These are phyloP conservation scores for Mucor ambiguus DNA, from an alignment of 371 early-diverging fungal genomes.

Conservation along the genomic window DNA sequence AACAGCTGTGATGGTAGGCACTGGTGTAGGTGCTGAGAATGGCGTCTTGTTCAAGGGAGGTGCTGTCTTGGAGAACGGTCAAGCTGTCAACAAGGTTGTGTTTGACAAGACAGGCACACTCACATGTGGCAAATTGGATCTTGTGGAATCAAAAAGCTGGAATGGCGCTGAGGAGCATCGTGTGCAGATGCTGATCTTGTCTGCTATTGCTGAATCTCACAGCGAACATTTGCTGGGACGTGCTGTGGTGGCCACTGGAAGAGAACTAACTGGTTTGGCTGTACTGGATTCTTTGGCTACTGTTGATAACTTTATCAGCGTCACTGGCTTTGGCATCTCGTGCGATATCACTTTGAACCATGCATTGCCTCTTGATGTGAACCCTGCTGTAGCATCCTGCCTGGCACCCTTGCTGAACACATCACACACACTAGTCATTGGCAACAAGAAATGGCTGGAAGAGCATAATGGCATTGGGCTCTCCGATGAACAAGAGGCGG, in stretches of 20 bases:
- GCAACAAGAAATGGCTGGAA: conserved; percentile 71
- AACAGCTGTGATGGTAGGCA: conserved; percentile 98
- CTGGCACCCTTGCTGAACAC: background rate
- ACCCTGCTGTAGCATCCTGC: background rate
- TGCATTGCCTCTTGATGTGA: background rate
- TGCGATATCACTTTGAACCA: conserved; percentile 49
- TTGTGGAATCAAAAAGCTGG: conserved; percentile 53
- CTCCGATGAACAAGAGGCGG: conserved; percentile 29
- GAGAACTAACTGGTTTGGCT: conserved; percentile 39
- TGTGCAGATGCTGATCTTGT: conserved; percentile 28
- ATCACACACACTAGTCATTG: conserved; percentile 50
- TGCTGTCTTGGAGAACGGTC: conserved; percentile 80
- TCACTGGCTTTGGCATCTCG: conserved; percentile 80
- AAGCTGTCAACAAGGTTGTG: conserved; percentile 80
- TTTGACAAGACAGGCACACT: conserved; percentile 99
- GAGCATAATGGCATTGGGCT: conserved; percentile 42
- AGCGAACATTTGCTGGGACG: conserved; percentile 92
- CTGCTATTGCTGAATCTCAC: conserved; percentile 77
- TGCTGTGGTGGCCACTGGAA: conserved; percentile 69
- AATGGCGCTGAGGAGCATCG: conserved; percentile 10
- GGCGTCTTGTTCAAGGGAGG: conserved; percentile 92
- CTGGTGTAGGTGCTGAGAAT: conserved; percentile 91
- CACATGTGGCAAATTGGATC: conserved; percentile 82
- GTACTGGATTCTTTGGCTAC: conserved; percentile 40
- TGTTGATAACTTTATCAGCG: conserved; percentile 64